Percentiles rank a stretch among this genome's conserved stretches.
Conservation (phyloP, 225 moss, liverwort and hornwort genomes). For the Polytrichum formosum region DNA sequence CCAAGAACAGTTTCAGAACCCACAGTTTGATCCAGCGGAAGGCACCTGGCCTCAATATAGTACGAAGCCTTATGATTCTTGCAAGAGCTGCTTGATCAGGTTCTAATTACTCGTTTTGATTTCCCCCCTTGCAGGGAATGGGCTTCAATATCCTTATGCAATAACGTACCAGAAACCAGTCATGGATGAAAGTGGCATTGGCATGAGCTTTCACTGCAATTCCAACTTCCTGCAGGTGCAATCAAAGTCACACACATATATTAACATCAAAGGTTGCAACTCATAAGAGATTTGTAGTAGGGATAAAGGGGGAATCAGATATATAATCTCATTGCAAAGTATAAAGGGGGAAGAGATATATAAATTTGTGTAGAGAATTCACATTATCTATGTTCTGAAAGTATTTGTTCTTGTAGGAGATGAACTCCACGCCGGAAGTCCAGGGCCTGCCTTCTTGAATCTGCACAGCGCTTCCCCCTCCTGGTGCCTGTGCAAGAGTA, state of each 20-base stretch:
- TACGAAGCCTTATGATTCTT: too few relatives aligned
- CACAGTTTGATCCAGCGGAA: not conserved
- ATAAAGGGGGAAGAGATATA: too few relatives aligned
- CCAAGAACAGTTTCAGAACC: not conserved
- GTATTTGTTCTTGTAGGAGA: slow-evolving; percentile 4
- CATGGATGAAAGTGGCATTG: slow-evolving; percentile 10
- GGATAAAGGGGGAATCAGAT: too few relatives aligned
- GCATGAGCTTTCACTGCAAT: slow-evolving; percentile 10
- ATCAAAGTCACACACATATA: not conserved
- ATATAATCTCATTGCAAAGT: not conserved
- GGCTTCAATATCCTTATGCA: too few relatives aligned
- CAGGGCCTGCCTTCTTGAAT: slow-evolving; percentile 5
- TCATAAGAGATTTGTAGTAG: not conserved
- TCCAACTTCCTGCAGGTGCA: not conserved
- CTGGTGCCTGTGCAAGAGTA: not conserved
- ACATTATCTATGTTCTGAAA: slow-evolving; percentile 11
- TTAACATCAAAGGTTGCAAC: too few relatives aligned
- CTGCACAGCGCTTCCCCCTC: slow-evolving; percentile 10
- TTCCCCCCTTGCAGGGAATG: too few relatives aligned
- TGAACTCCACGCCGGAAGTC: not conserved
- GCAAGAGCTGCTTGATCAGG: too few relatives aligned
- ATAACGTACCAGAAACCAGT: slow-evolving; percentile 5
- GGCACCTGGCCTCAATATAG: not conserved
- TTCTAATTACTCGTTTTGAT: too few relatives aligned
- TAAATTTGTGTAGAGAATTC: not conserved